Evolutionary conservation across 2,329 filamentous ascomycete genomes (phyloP).

Genomic region (Fusarium sp.): DNA sequence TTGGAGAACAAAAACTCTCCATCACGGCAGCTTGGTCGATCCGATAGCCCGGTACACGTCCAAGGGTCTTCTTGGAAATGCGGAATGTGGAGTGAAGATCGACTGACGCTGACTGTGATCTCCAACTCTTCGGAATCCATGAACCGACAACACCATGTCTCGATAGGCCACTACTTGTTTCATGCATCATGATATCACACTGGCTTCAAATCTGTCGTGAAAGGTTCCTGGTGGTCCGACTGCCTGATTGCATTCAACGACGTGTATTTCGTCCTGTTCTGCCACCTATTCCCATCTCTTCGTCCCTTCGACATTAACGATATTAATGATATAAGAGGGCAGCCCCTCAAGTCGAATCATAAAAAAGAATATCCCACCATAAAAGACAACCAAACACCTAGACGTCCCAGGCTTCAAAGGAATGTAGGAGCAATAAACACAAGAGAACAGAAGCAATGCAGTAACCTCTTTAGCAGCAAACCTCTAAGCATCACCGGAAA

Average conservation of each 20-base stretch:
- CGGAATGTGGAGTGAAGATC: conserved; percentile 29
- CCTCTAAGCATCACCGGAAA: background rate
- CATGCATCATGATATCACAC: background rate
- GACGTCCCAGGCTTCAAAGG: conserved; percentile 39
- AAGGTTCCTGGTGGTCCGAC: background rate
- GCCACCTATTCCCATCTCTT: background rate
- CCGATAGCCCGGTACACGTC: conserved; percentile 7
- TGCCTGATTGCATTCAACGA: conserved; percentile 17
- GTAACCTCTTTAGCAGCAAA: background rate
- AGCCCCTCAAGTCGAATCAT: conserved; percentile 18
- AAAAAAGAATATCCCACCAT: conserved; percentile 24
- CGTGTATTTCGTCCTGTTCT: conserved; percentile 20
- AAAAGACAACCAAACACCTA: conserved; percentile 39
- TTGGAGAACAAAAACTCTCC: background rate
- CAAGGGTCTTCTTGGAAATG: background rate
- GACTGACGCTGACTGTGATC: background rate
- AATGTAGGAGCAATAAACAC: conserved; percentile 36
- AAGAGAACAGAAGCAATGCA: conserved; percentile 27
- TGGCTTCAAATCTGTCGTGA: background rate
- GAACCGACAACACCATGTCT: background rate
- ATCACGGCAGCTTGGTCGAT: conserved; percentile 19
- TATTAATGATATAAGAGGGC: conserved; percentile 34
- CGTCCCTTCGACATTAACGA: conserved; percentile 19
- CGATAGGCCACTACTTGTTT: background rate
- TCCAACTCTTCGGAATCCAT: background rate